A percentile compares a stretch with the other conserved stretches of the same genome.
phyloP scores from a whole-genome alignment of 2,329 filamentous ascomycete genomes.

The Herpomyces periplanetae region DNA sequence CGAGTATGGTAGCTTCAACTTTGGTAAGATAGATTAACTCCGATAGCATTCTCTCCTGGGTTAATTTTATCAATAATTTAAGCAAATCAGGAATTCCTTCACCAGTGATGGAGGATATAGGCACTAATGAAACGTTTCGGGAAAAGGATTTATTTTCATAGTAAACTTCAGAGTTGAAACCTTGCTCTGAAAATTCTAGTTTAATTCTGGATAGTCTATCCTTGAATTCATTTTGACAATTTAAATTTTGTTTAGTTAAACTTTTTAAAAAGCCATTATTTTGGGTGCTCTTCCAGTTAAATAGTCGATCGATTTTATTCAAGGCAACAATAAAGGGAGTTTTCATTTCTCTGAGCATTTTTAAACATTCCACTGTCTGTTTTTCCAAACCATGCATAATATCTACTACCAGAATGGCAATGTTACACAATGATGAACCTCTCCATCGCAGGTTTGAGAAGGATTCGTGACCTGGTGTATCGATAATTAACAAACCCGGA shows the following conservation, averaged over 20 bases:
- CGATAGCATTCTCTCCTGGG: conserved; percentile 85
- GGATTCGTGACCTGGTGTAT: conserved; percentile 97
- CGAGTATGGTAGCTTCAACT: conserved; percentile 81
- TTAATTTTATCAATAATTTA: conserved; percentile 63
- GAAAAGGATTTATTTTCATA: conserved; percentile 96
- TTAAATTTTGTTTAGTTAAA: conserved; percentile 54
- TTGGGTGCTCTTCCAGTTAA: conserved; percentile 91
- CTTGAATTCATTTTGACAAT: conserved; percentile 69
- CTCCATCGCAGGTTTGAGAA: conserved; percentile 91
- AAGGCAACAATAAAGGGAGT: conserved; percentile 93
- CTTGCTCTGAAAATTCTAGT: conserved; percentile 70
- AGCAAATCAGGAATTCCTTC: conserved; percentile 97
- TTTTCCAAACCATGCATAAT: conserved; percentile 98
- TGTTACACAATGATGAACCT: conserved; percentile 93
- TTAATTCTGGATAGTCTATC: conserved; percentile 69
- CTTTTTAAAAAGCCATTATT: conserved; percentile 95
- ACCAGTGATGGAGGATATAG: conserved; percentile 88
- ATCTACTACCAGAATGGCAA: conserved; percentile 90
- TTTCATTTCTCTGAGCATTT: conserved; percentile 54
- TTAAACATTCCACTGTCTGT: conserved; percentile 91
- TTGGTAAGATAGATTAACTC: conserved; percentile 95
- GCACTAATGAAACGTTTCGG: conserved; percentile 68
- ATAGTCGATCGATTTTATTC: conserved; percentile 98
- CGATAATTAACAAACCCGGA: conserved; percentile 75
- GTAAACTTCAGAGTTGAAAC: conserved; percentile 87